A percentile compares a stretch with the other conserved stretches of the same genome.
phyloP scores from a whole-genome alignment of 306 rosid genomes.

The Neltuma alba region DNA sequence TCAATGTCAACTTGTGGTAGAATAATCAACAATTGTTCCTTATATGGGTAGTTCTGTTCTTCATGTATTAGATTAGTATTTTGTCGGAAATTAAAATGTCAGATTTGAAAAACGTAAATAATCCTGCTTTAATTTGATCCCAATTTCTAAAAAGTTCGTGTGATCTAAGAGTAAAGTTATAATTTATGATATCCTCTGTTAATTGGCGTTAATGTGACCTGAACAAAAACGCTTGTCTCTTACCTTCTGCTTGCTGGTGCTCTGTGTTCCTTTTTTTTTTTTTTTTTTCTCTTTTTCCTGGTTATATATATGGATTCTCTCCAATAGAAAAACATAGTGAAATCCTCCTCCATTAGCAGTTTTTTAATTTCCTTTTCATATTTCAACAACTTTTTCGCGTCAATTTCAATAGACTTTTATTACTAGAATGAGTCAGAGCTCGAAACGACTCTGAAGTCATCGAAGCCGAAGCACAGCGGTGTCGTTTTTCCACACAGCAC shows the following conservation, averaged over 20 bases:
- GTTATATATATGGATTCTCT: neutral
- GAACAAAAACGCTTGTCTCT: neutral
- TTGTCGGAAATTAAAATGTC: too few relatives aligned
- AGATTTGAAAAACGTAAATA: neutral
- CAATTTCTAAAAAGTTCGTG: neutral
- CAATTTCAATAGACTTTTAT: neutral
- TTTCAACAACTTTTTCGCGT: neutral
- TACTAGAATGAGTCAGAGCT: neutral
- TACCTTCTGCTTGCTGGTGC: neutral
- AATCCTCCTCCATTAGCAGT: neutral
- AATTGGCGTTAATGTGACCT: neutral
- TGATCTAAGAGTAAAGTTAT: too few relatives aligned
- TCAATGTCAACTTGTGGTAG: neutral
- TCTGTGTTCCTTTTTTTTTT: too few relatives aligned
- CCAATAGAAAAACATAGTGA: neutral
- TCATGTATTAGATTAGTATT: neutral
- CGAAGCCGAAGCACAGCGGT: neutral
- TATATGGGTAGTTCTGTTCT: neutral
- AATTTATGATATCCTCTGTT: neutral
- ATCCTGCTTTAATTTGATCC: neutral
- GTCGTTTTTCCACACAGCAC: conserved; percentile 3
- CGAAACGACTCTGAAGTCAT: neutral
- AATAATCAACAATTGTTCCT: neutral
- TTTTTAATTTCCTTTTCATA: neutral
- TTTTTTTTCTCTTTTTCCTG: too few relatives aligned